Evolutionary conservation across 1,284 basidiomycete species (phyloP).

Genomic region (Cutaneotrichosporon cavernicola): DNA sequence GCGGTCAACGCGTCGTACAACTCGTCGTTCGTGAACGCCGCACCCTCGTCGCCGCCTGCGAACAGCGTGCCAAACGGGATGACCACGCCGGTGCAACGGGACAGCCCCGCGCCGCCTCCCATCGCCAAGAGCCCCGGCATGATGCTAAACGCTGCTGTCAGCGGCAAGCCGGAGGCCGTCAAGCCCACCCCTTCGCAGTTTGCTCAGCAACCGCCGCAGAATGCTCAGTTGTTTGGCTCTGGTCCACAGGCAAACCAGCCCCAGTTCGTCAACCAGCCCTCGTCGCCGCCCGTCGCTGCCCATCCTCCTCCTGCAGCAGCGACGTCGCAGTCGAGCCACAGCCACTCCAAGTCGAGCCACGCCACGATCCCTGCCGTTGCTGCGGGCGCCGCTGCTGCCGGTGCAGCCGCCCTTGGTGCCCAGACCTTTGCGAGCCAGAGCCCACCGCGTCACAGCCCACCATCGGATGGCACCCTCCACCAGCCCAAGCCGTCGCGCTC

Average conservation of each 20-base stretch:
- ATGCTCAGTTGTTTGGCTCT: not conserved
- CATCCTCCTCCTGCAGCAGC: not conserved
- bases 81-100: not conserved
- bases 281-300: not conserved
- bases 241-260: not conserved
- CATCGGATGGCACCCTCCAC: constrained; percentile 8
- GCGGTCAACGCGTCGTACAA: not conserved
- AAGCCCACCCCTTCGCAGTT: not conserved
- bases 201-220: not conserved
- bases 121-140: not conserved
- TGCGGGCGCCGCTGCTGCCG: not conserved
- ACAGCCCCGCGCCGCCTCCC: not conserved
- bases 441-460: not conserved
- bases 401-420: not conserved
- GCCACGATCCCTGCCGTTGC: not conserved
- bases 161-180: not conserved
- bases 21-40: not conserved
- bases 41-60: not conserved
- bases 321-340: constrained; percentile 1
- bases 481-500: constrained; percentile 14
- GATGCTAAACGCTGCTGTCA: not conserved
- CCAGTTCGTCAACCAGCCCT: not conserved
- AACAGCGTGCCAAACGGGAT: not conserved
- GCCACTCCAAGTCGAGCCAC: not conserved
- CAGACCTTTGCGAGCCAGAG: constrained; percentile 2